Evolutionary conservation across 2,329 filamentous ascomycete species (phyloP), one percentile per base, ranked within the genome.

Genomic region (Botrytis sinoallii): DNA sequence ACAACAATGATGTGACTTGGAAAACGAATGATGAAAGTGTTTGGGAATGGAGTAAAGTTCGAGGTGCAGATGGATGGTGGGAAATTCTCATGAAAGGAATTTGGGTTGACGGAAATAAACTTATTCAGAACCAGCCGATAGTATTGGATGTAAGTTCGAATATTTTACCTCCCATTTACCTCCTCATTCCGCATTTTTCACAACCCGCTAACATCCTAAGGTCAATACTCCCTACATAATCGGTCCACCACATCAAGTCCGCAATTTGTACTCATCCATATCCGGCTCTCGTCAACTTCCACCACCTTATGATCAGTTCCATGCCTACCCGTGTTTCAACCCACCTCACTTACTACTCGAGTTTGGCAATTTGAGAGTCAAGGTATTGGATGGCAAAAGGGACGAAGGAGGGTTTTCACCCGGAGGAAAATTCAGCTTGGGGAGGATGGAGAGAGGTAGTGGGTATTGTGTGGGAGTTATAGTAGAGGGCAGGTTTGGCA

Each of bases 1-100:
- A 32, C 8, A 22, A 48, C 5, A 40, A 38, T 40, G 42, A 71
- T 38, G 25, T 48, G 32, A 3, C 14, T 29, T 16, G 7, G 52
- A 52, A 64, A 22, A 42, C 10, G 7, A 29, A 55, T 2, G 69
- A 68, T 29, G 55, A 64, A 59, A 66, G 29, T n/a, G 63, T 73
- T 7, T 78, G 76, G 77, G 77, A 76, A 67, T 79, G 77, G 77
- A 57, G 74, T 35, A 70, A 75, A 48, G 77, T 79, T 16, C 75
- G 75, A 35, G 77, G 77, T 7, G 74, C 75, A n/a, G 77, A 77
- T 67, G 77, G 77, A 14, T 79, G 70, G 70, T 78, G 77, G 77
- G 76, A 78, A 73, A 75, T 77, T 6, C 57, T 76, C 0, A 74
- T 78, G 75, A 72, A 73, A 68, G 76, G 76, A 10, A 68, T 78